These are phyloP conservation scores for Dendrocalamus latiflorus DNA, from an alignment of 202 grass and related monocot genomes.

Conservation along the genomic window DNA sequence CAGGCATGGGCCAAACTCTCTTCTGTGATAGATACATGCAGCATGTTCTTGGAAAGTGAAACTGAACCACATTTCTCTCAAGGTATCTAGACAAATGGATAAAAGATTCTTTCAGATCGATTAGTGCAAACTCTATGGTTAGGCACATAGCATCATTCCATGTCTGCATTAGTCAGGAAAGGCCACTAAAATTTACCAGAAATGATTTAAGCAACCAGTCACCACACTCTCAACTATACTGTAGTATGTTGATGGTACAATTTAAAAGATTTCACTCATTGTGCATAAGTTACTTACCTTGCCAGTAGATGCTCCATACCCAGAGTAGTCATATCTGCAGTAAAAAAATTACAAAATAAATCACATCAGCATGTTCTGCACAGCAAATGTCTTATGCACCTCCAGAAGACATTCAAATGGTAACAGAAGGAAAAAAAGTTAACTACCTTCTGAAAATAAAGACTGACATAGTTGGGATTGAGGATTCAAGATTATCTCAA, in stretches of 20 bases:
- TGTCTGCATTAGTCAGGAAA: background rate
- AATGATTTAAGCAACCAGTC: too few species aligned
- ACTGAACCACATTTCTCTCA: constrained; percentile 15
- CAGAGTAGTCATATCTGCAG: constrained; percentile 94
- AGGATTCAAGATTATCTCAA: background rate
- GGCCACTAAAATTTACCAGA: background rate
- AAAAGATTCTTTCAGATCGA: background rate
- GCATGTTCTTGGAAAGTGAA: constrained; percentile 23
- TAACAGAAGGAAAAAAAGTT: background rate
- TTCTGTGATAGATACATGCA: constrained; percentile 4
- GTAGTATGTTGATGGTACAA: background rate
- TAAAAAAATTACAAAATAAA: constrained; percentile 30
- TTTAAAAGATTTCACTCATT: background rate
- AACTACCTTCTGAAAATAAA: background rate
- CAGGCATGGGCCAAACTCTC: constrained; percentile 20
- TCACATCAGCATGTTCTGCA: constrained; percentile 14
- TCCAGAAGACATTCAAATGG: too few species aligned
- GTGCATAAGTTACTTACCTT: constrained; percentile 44
- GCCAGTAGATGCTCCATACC: constrained; percentile 89
- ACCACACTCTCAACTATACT: background rate
- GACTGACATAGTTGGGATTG: background rate
- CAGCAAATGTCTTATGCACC: background rate
- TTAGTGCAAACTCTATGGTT: constrained; percentile 6
- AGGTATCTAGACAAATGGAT: constrained; percentile 16
- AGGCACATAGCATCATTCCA: background rate